A percentile compares a stretch with the other conserved stretches of the same genome.
Conservation (phyloP, 768 basidiomycete genomes). For the Lenzites betulinus region DNA sequence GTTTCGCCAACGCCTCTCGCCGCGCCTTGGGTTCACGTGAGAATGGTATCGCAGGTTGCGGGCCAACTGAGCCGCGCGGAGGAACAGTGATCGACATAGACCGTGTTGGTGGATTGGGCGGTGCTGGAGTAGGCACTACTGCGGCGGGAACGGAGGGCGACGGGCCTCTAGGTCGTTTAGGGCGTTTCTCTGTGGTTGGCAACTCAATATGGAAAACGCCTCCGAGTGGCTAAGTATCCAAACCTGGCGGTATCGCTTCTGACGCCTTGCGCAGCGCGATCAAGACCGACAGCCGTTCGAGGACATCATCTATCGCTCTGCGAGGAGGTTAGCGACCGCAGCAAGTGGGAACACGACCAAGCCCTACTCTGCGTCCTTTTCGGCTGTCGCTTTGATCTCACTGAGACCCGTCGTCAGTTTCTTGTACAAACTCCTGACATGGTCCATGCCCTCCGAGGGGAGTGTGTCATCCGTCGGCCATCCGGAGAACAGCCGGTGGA, state of each 20-base stretch:
- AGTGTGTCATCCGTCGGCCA: slow-evolving; percentile 75
- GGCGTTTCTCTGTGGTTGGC: slow-evolving; percentile 62
- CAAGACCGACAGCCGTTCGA: slow-evolving; percentile 69
- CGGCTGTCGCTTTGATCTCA: slow-evolving; percentile 59
- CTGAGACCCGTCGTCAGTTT: slow-evolving; percentile 62
- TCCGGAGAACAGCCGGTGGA: slow-evolving; percentile 68
- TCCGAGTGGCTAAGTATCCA: slow-evolving; percentile 10
- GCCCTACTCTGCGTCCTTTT: slow-evolving; percentile 65
- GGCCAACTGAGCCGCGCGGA: slow-evolving; percentile 58
- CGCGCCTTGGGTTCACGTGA: slow-evolving; percentile 69
- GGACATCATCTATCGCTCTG: slow-evolving; percentile 71
- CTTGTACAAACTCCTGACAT: slow-evolving; percentile 61
- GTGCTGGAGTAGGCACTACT: slow-evolving; percentile 24
- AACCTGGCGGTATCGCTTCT: slow-evolving; percentile 61
- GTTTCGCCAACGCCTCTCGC: slow-evolving; percentile 59
- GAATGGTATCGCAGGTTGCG: slow-evolving; percentile 49
- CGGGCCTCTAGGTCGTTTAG: slow-evolving; percentile 70
- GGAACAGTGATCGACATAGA: slow-evolving; percentile 59
- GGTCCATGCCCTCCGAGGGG: slow-evolving; percentile 67
- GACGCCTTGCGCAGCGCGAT: slow-evolving; percentile 75
- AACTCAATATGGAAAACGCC: neutral
- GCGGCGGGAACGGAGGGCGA: slow-evolving; percentile 52
- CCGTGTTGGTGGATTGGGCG: slow-evolving; percentile 37
- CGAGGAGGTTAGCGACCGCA: neutral
- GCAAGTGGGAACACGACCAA: neutral